These are phyloP conservation scores for Quercus ilex DNA, from an alignment of 306 rosid species.

Conservation along the genomic window DNA sequence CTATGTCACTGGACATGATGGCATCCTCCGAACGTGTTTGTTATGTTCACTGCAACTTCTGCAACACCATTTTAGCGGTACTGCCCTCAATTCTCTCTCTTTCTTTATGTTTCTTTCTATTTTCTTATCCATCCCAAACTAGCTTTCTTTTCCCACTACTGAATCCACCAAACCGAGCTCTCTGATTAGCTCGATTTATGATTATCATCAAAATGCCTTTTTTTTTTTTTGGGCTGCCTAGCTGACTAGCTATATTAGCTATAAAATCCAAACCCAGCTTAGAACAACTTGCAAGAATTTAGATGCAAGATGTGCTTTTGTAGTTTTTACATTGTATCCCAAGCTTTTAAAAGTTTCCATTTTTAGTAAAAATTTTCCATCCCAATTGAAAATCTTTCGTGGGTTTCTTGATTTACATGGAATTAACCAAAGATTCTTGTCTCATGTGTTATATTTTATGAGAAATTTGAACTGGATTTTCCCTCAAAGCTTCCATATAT, in stretches of 20 bases:
- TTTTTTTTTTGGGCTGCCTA: slow-evolving; percentile 8
- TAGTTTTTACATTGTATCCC: slow-evolving; percentile 19
- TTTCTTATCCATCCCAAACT: slow-evolving; percentile 19
- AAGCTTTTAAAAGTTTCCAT: background rate
- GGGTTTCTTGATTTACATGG: slow-evolving; percentile 17
- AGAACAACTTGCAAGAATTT: slow-evolving; percentile 22
- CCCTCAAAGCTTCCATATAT: slow-evolving; percentile 7
- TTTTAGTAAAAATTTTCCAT: slow-evolving; percentile 17
- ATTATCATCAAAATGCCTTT: slow-evolving; percentile 20
- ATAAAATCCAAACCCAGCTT: slow-evolving; percentile 27
- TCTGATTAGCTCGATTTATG: slow-evolving; percentile 11
- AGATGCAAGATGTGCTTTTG: slow-evolving; percentile 2
- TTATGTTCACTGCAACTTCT: slow-evolving; percentile 99
- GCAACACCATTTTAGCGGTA: slow-evolving; percentile 99
- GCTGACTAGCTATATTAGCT: slow-evolving; percentile 9
- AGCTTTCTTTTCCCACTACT: slow-evolving; percentile 33
- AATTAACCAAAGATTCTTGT: slow-evolving; percentile 4
- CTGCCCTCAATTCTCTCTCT: slow-evolving; percentile 31
- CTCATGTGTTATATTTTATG: slow-evolving; percentile 41
- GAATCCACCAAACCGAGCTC: slow-evolving; percentile 32
- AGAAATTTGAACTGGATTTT: slow-evolving; percentile 39
- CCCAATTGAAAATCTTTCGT: slow-evolving; percentile 14
- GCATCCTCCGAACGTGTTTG: slow-evolving; percentile 95
- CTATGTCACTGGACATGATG: slow-evolving; percentile 89
- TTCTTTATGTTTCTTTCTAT: slow-evolving; percentile 13